Evolutionary conservation across 2,329 filamentous ascomycete species (phyloP), one percentile per base, ranked within the genome.

Genomic region (Monosporascus sp.): DNA sequence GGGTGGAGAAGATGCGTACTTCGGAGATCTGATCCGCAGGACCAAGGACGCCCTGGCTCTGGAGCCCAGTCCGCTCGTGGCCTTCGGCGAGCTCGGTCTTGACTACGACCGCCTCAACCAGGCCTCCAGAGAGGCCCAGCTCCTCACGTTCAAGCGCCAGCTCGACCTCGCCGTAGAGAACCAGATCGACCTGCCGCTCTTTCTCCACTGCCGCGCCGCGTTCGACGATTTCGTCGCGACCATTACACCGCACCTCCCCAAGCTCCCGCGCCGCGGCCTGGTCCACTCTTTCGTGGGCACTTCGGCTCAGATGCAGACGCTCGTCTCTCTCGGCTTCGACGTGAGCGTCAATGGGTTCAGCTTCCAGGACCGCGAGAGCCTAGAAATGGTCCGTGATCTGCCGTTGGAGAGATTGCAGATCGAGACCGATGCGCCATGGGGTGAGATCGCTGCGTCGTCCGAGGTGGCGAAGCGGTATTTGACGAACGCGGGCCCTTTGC

Each of bases 341-440:
- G 63, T 78, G 8, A 74, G 75, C 54, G 73, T 80, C n/a, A 80
- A 80, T 31, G 76, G 75, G 0, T 76, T 78, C 55, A 75, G 72
- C 37, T 78, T 78, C 48, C 61, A 67, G 22, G 67, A 69, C 1
- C 60, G 65, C 0, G 70, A 68, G 20, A 70, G 69, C 19, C 37
- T 75, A 50, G 69, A 74, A 2, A 77, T 78, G 74, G 71, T 74
- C 2, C 63, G 64, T 0, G 61, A 63, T 3, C 61, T 76, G 14
- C 75, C 75, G 1, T 52, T 78, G 47, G 66, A 69, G 6, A 65
- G 59, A 20, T 53, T 78, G 37, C 74, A 78, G 55, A 65, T 78
- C 17, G 75, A 78, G 62, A 78, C 75, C 0, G 75, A 78, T 65
- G 73, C 75, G 7, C 75, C 75, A 0, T 78, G 75, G 75, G 76